A percentile compares a stretch with the other conserved stretches of the same genome.
Evolutionary conservation across 495 filamentous ascomycete genomes (phyloP).

Genomic region (Xylaria venustula): DNA sequence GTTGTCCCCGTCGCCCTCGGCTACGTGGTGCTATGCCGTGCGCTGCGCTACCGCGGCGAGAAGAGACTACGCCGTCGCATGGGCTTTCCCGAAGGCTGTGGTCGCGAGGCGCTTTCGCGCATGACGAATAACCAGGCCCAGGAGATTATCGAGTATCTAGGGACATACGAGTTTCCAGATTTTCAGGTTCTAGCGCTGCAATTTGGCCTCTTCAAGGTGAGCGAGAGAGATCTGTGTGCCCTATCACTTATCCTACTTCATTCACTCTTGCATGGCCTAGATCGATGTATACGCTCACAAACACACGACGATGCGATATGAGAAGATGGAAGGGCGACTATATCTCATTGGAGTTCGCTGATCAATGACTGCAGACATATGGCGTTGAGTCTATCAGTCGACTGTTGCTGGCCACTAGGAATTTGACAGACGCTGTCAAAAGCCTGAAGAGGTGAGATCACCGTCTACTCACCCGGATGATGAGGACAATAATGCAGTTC

Average conservation of each 20-base stretch:
- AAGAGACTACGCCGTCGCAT: slow-evolving; percentile 46
- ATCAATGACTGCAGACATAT: slow-evolving; percentile 62
- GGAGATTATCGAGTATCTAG: slow-evolving; percentile 49
- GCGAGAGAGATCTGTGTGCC: neutral
- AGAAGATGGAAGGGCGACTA: no score
- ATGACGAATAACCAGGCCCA: slow-evolving; percentile 66
- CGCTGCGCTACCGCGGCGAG: slow-evolving; percentile 51
- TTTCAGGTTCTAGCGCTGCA: slow-evolving; percentile 55
- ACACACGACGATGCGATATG: neutral
- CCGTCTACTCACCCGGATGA: neutral
- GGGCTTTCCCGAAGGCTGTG: slow-evolving; percentile 40
- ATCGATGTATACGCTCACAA: neutral
- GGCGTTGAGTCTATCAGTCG: slow-evolving; percentile 62
- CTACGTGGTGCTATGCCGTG: slow-evolving; percentile 35
- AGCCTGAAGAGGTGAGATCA: slow-evolving; percentile 51
- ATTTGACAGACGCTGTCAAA: slow-evolving; percentile 52
- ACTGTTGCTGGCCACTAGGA: slow-evolving; percentile 56
- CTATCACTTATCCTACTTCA: no score
- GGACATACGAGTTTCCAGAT: slow-evolving; percentile 57
- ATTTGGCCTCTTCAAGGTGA: slow-evolving; percentile 64
- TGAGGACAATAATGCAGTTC: no score
- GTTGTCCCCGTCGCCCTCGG: slow-evolving; percentile 16
- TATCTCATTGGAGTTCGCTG: no score
- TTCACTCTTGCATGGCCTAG: neutral
- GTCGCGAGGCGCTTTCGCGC: slow-evolving; percentile 51